Base-by-base conservation (phyloP, 176 grass and related monocot species). In the Coix lacrymajobi region DNA sequence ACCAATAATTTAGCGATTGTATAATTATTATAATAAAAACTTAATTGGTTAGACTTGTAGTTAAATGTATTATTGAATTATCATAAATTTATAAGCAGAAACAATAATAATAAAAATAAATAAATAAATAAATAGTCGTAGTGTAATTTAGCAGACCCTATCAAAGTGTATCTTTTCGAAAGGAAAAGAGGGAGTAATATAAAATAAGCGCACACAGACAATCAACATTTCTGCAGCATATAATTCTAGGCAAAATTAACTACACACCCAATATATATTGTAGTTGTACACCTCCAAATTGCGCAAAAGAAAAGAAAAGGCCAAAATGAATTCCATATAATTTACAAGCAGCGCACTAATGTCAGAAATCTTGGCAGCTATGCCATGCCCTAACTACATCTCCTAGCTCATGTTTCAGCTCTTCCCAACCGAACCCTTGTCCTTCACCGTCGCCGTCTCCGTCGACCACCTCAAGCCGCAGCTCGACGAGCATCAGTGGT, bases 371-470 rank as follows among this genome's bases (percentile, higher is more conserved):
- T 30, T 88, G 66, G 44, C 75, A 86, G 11, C 85, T 71, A 31
- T 97, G 77, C 88, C 95, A 97, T 14, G 92, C 81, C 49, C 85
- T 90, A 36, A 87, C 90, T 57, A 92, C 74, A 43, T 92, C 95
- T 6, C 88, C 90, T 36, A 97, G 84, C 89, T 94, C 92, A 8
- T 39, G 46, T 71, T 80, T 94, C 64, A 94, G 6, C 76, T 94
- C 78, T 13, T 87, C 92, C 92, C 92, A 97, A 9, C 56, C 87
- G 14, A 97, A 94, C 7, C 54, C 79, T 11, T 73, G 25, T 6
- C 82, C 79, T 11, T 82, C 71, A 5, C 60, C 85, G 51, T 79
- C 79, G 0, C 39, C 77, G 9, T 67, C 68, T 20, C 48, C 61
- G 49, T 62, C 71, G 32, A 10, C 70, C 26, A 70, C 46, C 81